Base-by-base conservation (phyloP, 305 asterid species). In the Solanum chacoense region DNA sequence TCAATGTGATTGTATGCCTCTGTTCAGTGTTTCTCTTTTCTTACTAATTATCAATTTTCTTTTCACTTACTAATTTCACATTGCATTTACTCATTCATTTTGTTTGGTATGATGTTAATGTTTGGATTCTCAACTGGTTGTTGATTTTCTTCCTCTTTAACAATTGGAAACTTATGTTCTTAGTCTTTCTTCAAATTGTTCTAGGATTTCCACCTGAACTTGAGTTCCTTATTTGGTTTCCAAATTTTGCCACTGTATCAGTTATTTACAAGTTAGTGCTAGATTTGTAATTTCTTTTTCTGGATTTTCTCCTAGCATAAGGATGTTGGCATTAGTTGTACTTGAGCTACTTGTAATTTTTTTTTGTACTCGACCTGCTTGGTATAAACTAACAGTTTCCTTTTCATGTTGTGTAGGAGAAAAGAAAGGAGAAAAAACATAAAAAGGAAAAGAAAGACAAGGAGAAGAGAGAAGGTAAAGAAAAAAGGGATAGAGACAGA, bases 401-500 rank as follows among this genome's bases (percentile, higher is more conserved):
- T 29, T 85, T 77, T 86, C 75, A 11, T 88, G 80, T 89, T 91
- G 88, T 84, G 87, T 94, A 94, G 98, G 95, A 90, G 88, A 95
- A 93, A 88, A 90, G 90, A 90, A 95, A 90, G 88, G 98, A 92
- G 91, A 94, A 92, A 90, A 95, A 91, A 81, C 94, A 91, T 90
- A 95, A 91, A 87, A 94, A 92, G 94, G 98, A 95, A 42, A 94
- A 93, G 89, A 94, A 94, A 93, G 95, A 91, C 13, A 93, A 91
- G 90, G 95, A 91, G 83, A 92, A 93, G 91, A 94, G 91, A 92
- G 94, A 92, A 89, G 92, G 92, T 42, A 93, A 92, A 87, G 93
- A 90, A 40, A 94, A 93, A 87, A 91, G 88, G 94, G 97, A 92
- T 89, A 94, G 91, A 88, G 95, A 90, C 88, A 93, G 91, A 92